Evolutionary conservation across 2,329 filamentous ascomycete genomes (phyloP).

Genomic region (Neofusicoccum sp.): DNA sequence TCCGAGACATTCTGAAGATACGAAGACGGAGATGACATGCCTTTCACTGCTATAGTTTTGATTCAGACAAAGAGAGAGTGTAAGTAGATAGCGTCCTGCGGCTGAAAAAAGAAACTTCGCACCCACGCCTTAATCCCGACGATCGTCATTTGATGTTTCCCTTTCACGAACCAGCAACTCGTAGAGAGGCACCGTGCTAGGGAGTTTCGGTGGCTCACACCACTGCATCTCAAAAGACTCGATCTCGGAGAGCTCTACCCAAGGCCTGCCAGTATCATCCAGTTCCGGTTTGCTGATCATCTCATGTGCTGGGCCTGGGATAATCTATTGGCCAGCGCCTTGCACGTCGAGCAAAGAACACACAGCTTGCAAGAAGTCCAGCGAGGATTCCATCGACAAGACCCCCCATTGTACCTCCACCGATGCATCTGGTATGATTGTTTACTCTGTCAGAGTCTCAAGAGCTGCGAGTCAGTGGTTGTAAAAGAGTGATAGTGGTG

Average conservation of each 20-base stretch:
- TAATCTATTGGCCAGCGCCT: neutral
- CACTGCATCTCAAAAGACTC: neutral
- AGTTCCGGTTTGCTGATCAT: neutral
- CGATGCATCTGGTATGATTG: too few species aligned
- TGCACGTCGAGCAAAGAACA: neutral
- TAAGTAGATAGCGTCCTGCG: neutral
- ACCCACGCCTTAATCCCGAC: neutral
- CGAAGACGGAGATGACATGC: neutral
- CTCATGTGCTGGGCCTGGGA: neutral
- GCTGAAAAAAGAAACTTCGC: too few species aligned
- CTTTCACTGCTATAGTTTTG: too few species aligned
- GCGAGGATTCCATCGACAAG: too few species aligned
- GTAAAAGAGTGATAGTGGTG: too few species aligned
- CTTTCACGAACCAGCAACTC: neutral
- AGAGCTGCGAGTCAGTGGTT: too few species aligned
- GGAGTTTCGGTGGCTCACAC: neutral
- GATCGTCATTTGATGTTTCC: too few species aligned
- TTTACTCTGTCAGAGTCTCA: too few species aligned
- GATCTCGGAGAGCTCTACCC: neutral
- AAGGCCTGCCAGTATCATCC: neutral
- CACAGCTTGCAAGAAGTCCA: neutral
- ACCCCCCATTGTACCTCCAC: too few species aligned
- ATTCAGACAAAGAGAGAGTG: neutral
- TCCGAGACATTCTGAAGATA: slow-evolving; percentile 9
- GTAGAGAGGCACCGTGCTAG: neutral